These are phyloP conservation scores for Malus orientalis DNA, from an alignment of 306 rosid genomes.

Conservation along the genomic window DNA sequence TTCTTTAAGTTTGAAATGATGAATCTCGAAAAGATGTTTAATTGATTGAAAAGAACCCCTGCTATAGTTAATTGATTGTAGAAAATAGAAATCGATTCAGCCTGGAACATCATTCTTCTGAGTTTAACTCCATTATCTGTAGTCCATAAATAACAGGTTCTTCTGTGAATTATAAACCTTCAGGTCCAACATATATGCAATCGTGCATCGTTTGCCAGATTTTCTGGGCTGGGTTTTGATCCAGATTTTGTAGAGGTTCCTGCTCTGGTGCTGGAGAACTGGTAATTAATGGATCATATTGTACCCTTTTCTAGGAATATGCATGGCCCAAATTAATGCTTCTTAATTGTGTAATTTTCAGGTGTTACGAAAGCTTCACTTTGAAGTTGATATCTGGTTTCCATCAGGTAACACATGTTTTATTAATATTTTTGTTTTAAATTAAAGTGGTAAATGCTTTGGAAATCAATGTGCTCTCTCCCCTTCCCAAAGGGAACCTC, in stretches of 20 bases:
- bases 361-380: slow-evolving; percentile 76
- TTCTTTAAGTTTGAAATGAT: not conserved
- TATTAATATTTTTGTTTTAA: not conserved
- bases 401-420: slow-evolving; percentile 49
- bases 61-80: not conserved
- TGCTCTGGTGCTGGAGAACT: slow-evolving; percentile 78
- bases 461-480: not conserved
- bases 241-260: slow-evolving; percentile 95
- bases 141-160: not conserved
- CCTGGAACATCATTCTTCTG: not conserved
- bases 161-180: slow-evolving; percentile 6
- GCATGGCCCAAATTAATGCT: slow-evolving; percentile 11
- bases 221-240: slow-evolving; percentile 88
- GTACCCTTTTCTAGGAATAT: slow-evolving; percentile 15
- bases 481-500: not conserved
- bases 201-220: slow-evolving; percentile 72
- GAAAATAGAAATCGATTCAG: not conserved
- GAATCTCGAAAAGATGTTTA: not conserved
- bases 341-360: slow-evolving; percentile 26
- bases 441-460: not conserved
- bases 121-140: not conserved
- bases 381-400: slow-evolving; percentile 92
- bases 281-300: slow-evolving; percentile 32
- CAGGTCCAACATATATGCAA: slow-evolving; percentile 96
- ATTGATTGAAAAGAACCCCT: not conserved